Evolutionary conservation across 306 rosid species (phyloP), one percentile per base, ranked within the genome.

Genomic region (Begonia fuchsioides): DNA sequence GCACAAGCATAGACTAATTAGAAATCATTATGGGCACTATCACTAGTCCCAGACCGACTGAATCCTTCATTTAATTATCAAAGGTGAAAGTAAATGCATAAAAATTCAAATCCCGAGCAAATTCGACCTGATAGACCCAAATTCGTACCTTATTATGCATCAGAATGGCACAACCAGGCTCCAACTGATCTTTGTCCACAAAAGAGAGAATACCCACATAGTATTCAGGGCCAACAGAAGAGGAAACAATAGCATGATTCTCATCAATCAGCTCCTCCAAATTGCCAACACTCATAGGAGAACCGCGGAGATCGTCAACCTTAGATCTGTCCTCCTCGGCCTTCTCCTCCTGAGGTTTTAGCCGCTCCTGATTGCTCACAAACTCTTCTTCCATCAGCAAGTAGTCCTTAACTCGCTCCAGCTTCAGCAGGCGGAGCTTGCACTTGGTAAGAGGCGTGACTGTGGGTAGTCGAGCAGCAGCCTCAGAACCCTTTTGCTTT

Each of bases 321-420:
- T 90, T 90, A 47, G 98, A 90, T 74, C 95, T 71, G 53, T 90
- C 95, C n/a, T 90, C 98, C 68, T 90, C 98, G 1, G 95, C 95
- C 51, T 85, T 90, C 68, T 90, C 98, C 69, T 90, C 95, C 61
- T 85, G 95, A 0, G 98, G 98, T 67, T 90, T 90, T 13, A 90
- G 76, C 48, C 98, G 59, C 67, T 90, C 98, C 68, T 90, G 95
- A 66, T 85, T 90, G 20, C 85, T 78, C 13, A 90, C 98, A 44
- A 90, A 90, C 61, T 90, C 98, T 50, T 90, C 98, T 64, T 90
- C 98, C 98, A 90, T 90, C 6, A 90, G 60, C 13, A 90, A 59
- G 54, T 85, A 90, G 44, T 90, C 98, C 70, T 90, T 90, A 51
- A 87, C 69, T 3, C 96, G 78, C 71, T 87, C 96, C 38, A 87